Conservation (phyloP, 1,284 basidiomycete genomes). For the Cryptococcus neoformans region DNA sequence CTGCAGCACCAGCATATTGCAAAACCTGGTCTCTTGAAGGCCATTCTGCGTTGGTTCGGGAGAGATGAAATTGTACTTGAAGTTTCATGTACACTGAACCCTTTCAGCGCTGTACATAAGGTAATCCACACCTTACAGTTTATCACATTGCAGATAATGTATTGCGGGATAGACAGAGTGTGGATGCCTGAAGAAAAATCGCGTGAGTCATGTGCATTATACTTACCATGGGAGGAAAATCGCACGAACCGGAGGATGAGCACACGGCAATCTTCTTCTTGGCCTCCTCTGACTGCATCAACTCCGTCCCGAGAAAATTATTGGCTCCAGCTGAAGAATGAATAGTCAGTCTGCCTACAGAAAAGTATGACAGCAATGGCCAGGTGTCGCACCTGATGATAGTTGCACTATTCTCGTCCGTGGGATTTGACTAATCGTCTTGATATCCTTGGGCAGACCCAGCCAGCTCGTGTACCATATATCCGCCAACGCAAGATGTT, state of each 20-base stretch:
- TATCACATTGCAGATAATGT: constrained; percentile 37
- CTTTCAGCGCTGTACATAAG: neutral
- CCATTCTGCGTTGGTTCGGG: constrained; percentile 6
- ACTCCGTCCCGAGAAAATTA: constrained; percentile 21
- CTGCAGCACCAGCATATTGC: constrained; percentile 1
- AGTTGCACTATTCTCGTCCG: constrained; percentile 37
- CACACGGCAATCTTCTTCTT: constrained; percentile 32
- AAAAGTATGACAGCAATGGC: neutral
- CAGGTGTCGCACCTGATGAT: constrained; percentile 21
- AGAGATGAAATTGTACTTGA: constrained; percentile 6
- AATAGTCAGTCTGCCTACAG: neutral
- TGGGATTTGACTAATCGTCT: constrained; percentile 16
- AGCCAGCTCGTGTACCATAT: constrained; percentile 27
- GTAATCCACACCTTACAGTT: constrained; percentile 18
- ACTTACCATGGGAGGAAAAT: neutral
- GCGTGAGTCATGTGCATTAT: neutral
- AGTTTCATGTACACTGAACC: constrained; percentile 7
- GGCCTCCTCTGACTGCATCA: constrained; percentile 21
- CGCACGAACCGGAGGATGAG: constrained; percentile 26
- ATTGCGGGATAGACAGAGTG: constrained; percentile 40
- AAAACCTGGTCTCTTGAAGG: neutral
- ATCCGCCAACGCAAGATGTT: constrained; percentile 22
- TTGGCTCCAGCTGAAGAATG: constrained; percentile 34
- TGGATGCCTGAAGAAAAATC: constrained; percentile 33
- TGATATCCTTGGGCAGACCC: constrained; percentile 23